Conservation (phyloP, 805 yeast genomes). For the Yarrowia porcina region DNA sequence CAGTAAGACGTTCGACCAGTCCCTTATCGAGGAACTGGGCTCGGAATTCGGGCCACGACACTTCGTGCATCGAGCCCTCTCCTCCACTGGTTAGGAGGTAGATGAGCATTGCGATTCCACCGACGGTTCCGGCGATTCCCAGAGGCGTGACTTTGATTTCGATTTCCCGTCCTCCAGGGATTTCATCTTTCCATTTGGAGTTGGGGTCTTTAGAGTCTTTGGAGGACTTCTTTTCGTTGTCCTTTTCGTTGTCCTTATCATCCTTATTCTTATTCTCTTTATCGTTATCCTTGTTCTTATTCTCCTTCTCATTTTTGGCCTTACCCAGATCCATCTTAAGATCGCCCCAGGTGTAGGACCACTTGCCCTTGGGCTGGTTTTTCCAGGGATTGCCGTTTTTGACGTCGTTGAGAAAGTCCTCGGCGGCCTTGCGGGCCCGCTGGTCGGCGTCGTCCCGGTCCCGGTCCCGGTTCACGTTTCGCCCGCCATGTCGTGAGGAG, state of each 20-base stretch:
- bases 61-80: conserved; percentile 33
- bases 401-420: conserved; percentile 12
- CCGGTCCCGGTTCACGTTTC: not conserved
- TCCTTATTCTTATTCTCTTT: not conserved
- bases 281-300: not conserved
- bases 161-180: conserved; percentile 24
- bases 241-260: not conserved
- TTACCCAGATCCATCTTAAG: conserved; percentile 26
- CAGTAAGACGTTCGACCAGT: conserved; percentile 67
- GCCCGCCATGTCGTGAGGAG: not conserved
- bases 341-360: conserved; percentile 3
- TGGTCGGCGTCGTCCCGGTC: not conserved
- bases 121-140: conserved; percentile 23
- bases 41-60: conserved; percentile 81
- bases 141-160: conserved; percentile 13
- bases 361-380: conserved; percentile 10
- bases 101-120: not conserved
- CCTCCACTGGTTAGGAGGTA: conserved; percentile 5
- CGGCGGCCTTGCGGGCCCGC: not conserved
- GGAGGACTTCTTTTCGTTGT: not conserved
- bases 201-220: conserved; percentile 7
- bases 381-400: conserved; percentile 5
- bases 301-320: not conserved
- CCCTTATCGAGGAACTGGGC: conserved; percentile 75
- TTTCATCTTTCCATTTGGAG: conserved; percentile 15